phyloP scores from a whole-genome alignment of 192 early-diverging fungal genomes.

The Coemansia sp. region DNA sequence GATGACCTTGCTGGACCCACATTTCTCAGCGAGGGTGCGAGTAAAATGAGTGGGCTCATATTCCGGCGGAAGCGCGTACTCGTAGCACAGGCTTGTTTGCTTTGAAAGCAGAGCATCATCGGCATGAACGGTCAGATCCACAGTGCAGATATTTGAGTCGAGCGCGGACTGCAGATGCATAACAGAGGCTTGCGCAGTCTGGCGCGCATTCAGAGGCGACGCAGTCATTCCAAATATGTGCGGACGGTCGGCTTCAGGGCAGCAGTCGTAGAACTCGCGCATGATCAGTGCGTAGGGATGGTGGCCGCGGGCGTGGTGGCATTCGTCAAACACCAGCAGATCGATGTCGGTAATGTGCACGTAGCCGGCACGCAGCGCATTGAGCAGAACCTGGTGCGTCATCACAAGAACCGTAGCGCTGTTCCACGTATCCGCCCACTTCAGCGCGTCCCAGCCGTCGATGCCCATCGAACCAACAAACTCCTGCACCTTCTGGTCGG shows the following conservation, averaged over 20 bases:
- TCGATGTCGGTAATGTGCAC: slow-evolving; percentile 67
- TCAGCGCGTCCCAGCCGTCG: slow-evolving; percentile 60
- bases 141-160: slow-evolving; percentile 62
- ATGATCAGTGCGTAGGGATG: slow-evolving; percentile 82
- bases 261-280: slow-evolving; percentile 74
- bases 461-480: slow-evolving; percentile 69
- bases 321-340: slow-evolving; percentile 93
- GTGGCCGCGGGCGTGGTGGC: slow-evolving; percentile 79
- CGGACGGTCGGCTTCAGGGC: slow-evolving; percentile 57
- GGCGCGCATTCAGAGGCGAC: slow-evolving; percentile 66
- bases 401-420: slow-evolving; percentile 76
- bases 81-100: slow-evolving; percentile 38
- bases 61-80: slow-evolving; percentile 55
- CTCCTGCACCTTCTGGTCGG: slow-evolving; percentile 60
- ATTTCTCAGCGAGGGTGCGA: slow-evolving; percentile 28
- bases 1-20: slow-evolving; percentile 41
- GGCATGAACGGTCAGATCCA: slow-evolving; percentile 32
- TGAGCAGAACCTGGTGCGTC: slow-evolving; percentile 84
- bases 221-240: slow-evolving; percentile 93
- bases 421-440: slow-evolving; percentile 64
- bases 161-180: slow-evolving; percentile 61
- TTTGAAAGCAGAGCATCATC: slow-evolving; percentile 8
- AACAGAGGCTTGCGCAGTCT: slow-evolving; percentile 33
- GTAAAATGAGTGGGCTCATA: slow-evolving; percentile 56
- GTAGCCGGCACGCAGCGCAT: slow-evolving; percentile 71